Evolutionary conservation across 371 early-diverging fungal genomes (phyloP).

Genomic region (Gilbertella persicaria): DNA sequence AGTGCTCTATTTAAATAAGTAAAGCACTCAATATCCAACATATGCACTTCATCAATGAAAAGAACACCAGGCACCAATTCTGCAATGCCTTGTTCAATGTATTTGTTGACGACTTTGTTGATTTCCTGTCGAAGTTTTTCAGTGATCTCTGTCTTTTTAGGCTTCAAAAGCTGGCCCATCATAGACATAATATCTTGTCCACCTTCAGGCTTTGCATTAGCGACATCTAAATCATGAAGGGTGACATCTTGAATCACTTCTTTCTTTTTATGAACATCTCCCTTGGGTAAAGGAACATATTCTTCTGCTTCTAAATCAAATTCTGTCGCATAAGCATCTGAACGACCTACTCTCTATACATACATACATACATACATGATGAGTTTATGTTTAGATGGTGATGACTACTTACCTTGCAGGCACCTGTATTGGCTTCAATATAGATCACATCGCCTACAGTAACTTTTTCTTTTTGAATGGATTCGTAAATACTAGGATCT

Average conservation of each 20-base stretch:
- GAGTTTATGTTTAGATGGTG: background rate
- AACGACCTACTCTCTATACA: conserved; percentile 89
- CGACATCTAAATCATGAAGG: conserved; percentile 98
- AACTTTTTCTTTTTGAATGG: conserved; percentile 96
- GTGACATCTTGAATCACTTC: conserved; percentile 97
- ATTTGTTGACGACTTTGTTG: conserved; percentile 98
- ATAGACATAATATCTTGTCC: conserved; percentile 97
- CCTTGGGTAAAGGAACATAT: conserved; percentile 98
- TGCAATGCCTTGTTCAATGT: conserved; percentile 98
- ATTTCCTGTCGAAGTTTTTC: conserved; percentile 97
- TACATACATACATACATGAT: background rate
- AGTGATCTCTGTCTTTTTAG: conserved; percentile 98
- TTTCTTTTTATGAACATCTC: conserved; percentile 98
- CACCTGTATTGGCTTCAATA: conserved; percentile 97
- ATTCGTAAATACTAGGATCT: conserved; percentile 97
- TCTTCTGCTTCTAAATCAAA: conserved; percentile 97
- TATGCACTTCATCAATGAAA: conserved; percentile 98
- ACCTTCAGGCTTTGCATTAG: conserved; percentile 96
- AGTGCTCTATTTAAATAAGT: conserved; percentile 97
- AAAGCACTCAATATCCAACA: conserved; percentile 99
- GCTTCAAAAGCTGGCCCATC: conserved; percentile 97
- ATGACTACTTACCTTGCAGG: conserved; percentile 75
- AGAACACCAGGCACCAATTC: conserved; percentile 97
- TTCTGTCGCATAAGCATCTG: conserved; percentile 94
- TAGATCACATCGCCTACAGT: conserved; percentile 97